Percentiles rank a stretch among this genome's conserved stretches.
Evolutionary conservation across 2,329 filamentous ascomycete genomes (phyloP).

Genomic region (Sclerotinia sclerotiorum): DNA sequence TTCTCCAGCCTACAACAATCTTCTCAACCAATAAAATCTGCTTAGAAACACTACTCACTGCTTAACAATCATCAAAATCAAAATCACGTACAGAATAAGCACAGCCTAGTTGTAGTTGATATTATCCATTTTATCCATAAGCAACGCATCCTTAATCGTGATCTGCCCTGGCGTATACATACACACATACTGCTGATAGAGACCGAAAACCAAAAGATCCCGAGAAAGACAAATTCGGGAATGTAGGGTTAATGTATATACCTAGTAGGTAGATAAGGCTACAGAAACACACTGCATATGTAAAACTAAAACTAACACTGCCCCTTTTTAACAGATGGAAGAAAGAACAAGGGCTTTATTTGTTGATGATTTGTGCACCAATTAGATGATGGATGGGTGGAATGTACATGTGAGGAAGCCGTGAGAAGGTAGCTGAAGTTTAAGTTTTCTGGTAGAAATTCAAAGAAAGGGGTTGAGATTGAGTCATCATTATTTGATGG

Average conservation of each 20-base stretch:
- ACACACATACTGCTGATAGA: too few relatives aligned
- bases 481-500: constrained; percentile 11
- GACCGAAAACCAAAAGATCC: not conserved
- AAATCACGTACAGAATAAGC: not conserved
- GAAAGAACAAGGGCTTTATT: not conserved
- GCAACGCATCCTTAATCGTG: not conserved
- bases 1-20: not conserved
- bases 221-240: not conserved
- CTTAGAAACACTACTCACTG: not conserved
- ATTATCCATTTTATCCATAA: too few relatives aligned
- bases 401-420: not conserved
- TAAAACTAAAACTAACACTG: not conserved
- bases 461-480: not conserved
- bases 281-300: not conserved
- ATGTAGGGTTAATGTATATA: not conserved
- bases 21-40: not conserved
- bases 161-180: constrained; percentile 11
- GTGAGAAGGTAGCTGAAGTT: not conserved
- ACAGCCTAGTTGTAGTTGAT: not conserved
- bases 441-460: not conserved
- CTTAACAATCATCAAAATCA: not conserved
- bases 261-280: not conserved
- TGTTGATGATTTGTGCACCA: not conserved
- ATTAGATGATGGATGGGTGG: not conserved
- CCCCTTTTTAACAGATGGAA: not conserved